Conservation (phyloP, 768 basidiomycete genomes). For the Lanmaoa pseudosensibilis region DNA sequence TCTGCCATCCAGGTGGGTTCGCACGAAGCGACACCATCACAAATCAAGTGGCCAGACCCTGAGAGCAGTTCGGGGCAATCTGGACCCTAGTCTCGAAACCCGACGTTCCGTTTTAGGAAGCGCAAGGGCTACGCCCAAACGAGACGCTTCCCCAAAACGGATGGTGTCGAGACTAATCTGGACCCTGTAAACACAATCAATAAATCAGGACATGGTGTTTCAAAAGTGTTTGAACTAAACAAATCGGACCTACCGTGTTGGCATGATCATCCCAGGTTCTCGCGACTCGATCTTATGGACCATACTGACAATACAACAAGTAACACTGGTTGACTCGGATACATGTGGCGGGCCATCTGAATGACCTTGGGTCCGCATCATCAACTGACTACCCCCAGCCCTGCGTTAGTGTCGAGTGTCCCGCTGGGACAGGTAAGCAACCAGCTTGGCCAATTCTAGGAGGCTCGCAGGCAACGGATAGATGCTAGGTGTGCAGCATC, state of each 20-base stretch:
- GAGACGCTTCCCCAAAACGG: too few species aligned
- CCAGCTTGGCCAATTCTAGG: not conserved
- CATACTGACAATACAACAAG: not conserved
- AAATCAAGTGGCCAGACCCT: too few species aligned
- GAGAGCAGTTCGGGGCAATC: too few species aligned
- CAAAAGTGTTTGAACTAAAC: not conserved
- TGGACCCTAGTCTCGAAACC: too few species aligned
- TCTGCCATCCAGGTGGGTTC: too few species aligned
- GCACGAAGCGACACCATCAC: too few species aligned
- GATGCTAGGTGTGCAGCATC: not conserved
- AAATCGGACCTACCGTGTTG: not conserved
- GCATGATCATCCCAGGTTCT: not conserved
- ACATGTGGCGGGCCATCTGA: not conserved
- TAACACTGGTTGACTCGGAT: not conserved
- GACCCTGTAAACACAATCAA: not conserved
- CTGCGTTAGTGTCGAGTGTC: not conserved
- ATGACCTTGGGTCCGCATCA: not conserved
- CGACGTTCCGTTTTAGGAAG: too few species aligned
- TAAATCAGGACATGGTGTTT: not conserved
- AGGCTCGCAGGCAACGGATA: too few species aligned
- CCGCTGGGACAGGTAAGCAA: not conserved
- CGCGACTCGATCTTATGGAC: not conserved
- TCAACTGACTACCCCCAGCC: not conserved
- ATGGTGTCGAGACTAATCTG: too few species aligned
- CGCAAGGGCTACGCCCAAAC: too few species aligned